Percentiles rank a stretch among this genome's conserved stretches.
phyloP scores from a whole-genome alignment of 129 eudicot genomes.

The Pulicaria dysenterica region DNA sequence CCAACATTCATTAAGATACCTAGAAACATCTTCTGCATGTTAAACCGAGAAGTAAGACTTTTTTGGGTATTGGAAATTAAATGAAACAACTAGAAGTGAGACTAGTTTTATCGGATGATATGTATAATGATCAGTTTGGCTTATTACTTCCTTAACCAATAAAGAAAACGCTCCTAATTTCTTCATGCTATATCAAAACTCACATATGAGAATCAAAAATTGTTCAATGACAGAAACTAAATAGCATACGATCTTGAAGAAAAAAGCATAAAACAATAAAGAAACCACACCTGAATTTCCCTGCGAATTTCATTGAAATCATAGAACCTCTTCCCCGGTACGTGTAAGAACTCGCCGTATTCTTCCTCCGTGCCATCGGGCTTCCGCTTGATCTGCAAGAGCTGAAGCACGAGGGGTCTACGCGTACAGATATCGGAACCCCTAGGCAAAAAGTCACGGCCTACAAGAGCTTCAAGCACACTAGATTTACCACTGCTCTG shows the following conservation, averaged over 20 bases:
- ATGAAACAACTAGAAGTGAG: too few relatives aligned
- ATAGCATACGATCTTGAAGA: background rate
- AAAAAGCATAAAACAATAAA: background rate
- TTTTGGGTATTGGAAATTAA: too few relatives aligned
- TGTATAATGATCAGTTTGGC: background rate
- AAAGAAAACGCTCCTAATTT: too few relatives aligned
- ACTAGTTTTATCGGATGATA: too few relatives aligned
- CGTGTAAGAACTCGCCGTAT: slow-evolving; percentile 90
- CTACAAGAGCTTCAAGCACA: slow-evolving; percentile 93
- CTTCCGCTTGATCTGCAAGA: slow-evolving; percentile 61
- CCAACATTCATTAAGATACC: too few relatives aligned
- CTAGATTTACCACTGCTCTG: slow-evolving; percentile 99
- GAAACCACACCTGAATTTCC: slow-evolving; percentile 72
- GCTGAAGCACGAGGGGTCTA: slow-evolving; percentile 89
- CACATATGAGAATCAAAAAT: background rate
- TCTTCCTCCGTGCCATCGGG: slow-evolving; percentile 75
- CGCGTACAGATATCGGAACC: slow-evolving; percentile 97
- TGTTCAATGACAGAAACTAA: background rate
- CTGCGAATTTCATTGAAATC: slow-evolving; percentile 79
- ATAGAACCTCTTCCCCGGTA: slow-evolving; percentile 69
- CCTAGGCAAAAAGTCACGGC: slow-evolving; percentile 90
- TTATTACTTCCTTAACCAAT: background rate
- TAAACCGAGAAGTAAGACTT: too few relatives aligned
- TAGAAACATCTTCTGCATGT: too few relatives aligned
- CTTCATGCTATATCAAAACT: background rate